Percentiles rank a stretch among this genome's conserved stretches.
Conservation (phyloP, 2,329 filamentous ascomycete genomes). For the Monosporascus sp. region DNA sequence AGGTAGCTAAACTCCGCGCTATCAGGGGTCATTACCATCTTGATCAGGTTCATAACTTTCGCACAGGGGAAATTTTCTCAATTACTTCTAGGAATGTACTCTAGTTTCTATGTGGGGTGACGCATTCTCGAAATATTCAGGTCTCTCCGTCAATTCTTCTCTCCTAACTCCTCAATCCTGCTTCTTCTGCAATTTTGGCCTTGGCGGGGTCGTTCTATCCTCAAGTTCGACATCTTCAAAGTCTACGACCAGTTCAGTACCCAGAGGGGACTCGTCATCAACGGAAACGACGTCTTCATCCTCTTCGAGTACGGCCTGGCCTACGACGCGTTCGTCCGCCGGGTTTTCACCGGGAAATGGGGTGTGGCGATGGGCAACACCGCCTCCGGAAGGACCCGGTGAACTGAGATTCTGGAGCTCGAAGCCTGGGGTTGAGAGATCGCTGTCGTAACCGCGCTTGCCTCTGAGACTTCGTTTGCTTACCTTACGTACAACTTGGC, state of each 20-base stretch:
- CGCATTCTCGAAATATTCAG: background rate
- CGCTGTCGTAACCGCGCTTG: conserved; percentile 24
- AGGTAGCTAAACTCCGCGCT: no score
- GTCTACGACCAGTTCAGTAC: background rate
- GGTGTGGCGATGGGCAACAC: conserved; percentile 14
- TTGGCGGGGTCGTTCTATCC: background rate
- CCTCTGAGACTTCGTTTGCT: conserved; percentile 27
- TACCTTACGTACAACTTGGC: conserved; percentile 26
- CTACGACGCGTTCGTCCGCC: conserved; percentile 32
- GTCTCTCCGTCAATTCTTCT: background rate
- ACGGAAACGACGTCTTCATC: conserved; percentile 16
- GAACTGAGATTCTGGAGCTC: conserved; percentile 11
- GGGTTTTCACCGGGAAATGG: conserved; percentile 12
- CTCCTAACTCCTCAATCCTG: background rate
- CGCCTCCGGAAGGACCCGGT: conserved; percentile 9
- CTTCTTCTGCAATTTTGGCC: background rate
- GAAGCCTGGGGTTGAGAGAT: conserved; percentile 8
- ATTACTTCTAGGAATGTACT: background rate
- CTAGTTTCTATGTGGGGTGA: background rate
- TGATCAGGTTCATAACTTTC: background rate
- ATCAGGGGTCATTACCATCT: background rate
- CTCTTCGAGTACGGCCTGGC: conserved; percentile 32
- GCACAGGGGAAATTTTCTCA: background rate
- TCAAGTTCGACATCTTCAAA: conserved; percentile 6
- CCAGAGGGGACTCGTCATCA: background rate